A percentile compares a stretch with the other conserved stretches of the same genome.
These are phyloP conservation scores for Coccomyxa sp. DNA, from an alignment of 139 green algal genomes.

Conservation along the genomic window DNA sequence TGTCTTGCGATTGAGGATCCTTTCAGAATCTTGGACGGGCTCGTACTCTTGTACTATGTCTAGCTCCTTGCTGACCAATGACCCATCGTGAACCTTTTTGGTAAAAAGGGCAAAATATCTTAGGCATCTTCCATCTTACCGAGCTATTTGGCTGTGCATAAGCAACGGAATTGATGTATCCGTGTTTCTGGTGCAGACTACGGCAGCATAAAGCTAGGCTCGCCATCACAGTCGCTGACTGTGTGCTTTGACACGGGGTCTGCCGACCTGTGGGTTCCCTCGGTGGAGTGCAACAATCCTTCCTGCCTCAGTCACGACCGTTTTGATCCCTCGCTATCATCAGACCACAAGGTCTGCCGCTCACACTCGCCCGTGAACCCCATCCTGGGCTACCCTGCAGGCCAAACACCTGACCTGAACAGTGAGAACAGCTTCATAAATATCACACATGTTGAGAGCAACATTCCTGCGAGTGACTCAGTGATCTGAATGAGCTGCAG, in stretches of 20 bases:
- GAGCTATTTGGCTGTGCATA: not conserved
- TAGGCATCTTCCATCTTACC: not conserved
- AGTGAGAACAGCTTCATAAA: not conserved
- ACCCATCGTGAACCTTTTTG: not conserved
- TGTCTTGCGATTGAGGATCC: not conserved
- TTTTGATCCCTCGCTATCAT: not conserved
- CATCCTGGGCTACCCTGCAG: not conserved
- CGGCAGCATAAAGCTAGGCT: not conserved
- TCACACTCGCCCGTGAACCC: not conserved
- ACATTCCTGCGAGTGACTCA: too few species aligned
- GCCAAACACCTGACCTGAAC: not conserved
- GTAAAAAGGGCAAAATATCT: not conserved
- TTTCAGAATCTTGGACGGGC: not conserved
- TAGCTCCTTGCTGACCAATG: not conserved
- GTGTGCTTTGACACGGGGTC: conserved; percentile 5
- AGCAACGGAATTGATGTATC: not conserved
- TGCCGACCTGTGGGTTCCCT: not conserved
- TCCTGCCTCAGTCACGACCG: not conserved
- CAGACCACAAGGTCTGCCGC: not conserved
- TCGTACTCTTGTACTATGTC: not conserved
- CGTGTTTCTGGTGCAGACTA: not conserved
- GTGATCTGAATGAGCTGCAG: not conserved
- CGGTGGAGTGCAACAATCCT: not conserved
- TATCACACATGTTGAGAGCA: too few species aligned
- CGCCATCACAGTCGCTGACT: not conserved